Base-by-base conservation (phyloP, 257 asterid species). In the Solanum chiquidenum region DNA sequence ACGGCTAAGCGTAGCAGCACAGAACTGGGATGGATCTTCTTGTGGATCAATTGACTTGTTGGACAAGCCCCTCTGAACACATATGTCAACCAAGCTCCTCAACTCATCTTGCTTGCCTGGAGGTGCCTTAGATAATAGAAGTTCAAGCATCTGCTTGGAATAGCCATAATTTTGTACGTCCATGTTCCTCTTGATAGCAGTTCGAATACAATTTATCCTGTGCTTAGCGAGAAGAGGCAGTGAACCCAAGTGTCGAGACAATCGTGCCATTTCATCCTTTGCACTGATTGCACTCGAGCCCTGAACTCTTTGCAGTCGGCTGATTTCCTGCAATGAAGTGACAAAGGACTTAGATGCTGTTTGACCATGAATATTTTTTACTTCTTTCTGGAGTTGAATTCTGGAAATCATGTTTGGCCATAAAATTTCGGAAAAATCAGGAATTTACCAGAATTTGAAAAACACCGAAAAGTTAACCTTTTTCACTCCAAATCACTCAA, bases 241-340 rank as follows among this genome's bases (percentile, higher is more conserved):
- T 38, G 98, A 96, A 79, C 99, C 99, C 94, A 97, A 91, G 89
- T 97, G 99, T 69, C 99, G 98, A 29, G 99, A 91, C 83, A 97
- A 93, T 87, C 99, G 92, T 42, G 96, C 98, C 99, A 97, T 97
- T 93, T 97, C 99, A 46, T 97, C 99, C 89, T 96, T 97, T 52
- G 99, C 99, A 80, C 99, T 97, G 87, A 96, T 90, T 89, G 99
- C 98, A 87, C 97, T 97, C n/a, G 98, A 93, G 35, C 99, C 99
- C 89, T 97, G 99, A 52, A 97, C 99, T 91, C 86, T 95, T 89
- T 94, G 99, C 90, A 97, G 95, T 82, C 99, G 93, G 87, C 58
- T 93, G 83, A 97, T 96, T 94, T 97, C 99, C 99, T 96, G 95
- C 73, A 35, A 89, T 10, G 76, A 66, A 77, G 84, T 20, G 66